Evolutionary conservation across 805 yeast genomes (phyloP).

Genomic region (Barnettozyma salicaria): DNA sequence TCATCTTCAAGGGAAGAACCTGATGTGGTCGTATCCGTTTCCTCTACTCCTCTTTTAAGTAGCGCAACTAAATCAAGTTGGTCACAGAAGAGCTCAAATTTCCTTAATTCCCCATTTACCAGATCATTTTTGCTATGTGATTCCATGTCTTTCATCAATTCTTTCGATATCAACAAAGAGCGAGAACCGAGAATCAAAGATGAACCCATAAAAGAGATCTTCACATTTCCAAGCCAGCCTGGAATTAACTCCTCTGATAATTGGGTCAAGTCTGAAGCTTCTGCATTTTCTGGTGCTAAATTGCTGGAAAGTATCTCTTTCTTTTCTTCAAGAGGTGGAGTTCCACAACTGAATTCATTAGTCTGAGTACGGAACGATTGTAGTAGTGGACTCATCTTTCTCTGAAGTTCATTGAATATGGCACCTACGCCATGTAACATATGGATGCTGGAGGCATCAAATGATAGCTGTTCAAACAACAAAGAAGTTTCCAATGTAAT

Average conservation of each 20-base stretch:
- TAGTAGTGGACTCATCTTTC: conserved; percentile 9
- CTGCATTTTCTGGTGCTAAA: neutral
- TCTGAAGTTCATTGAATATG: conserved; percentile 18
- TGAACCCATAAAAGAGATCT: conserved; percentile 15
- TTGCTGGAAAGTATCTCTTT: neutral
- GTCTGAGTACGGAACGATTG: conserved; percentile 2
- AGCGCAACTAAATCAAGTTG: conserved; percentile 8
- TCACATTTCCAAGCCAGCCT: conserved; percentile 16
- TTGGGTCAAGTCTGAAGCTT: conserved; percentile 4
- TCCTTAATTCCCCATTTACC: conserved; percentile 35
- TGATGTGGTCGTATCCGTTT: conserved; percentile 17
- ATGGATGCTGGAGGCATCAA: conserved; percentile 27
- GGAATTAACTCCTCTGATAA: conserved; percentile 21
- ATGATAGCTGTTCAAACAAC: conserved; percentile 11
- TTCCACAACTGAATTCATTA: conserved; percentile 4
- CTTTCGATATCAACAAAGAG: conserved; percentile 38
- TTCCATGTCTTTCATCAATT: conserved; percentile 28
- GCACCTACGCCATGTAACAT: conserved; percentile 28
- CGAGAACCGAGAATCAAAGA: conserved; percentile 34
- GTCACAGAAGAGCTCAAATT: conserved; percentile 26
- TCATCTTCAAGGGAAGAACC: conserved; percentile 31
- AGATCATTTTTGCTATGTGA: conserved; percentile 34
- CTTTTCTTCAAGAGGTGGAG: neutral
- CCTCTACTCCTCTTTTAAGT: conserved; percentile 4
- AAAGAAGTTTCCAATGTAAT: conserved; percentile 1